Evolutionary conservation across 83 land plant genomes (phyloP).

Genomic region (Diphasiastrum complanatum): DNA sequence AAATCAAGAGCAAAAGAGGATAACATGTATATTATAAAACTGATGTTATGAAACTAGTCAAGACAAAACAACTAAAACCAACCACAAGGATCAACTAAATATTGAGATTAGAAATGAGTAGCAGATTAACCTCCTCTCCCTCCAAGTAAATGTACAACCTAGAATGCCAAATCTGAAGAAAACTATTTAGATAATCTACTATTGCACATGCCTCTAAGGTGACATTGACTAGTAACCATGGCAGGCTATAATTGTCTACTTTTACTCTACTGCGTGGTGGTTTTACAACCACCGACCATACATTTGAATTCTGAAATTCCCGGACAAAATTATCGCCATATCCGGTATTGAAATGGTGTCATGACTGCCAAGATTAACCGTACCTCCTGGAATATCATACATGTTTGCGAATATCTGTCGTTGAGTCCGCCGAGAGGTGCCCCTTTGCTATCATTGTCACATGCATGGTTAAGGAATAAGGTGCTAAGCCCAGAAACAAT

Average conservation of each 20-base stretch:
- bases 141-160: too few relatives aligned
- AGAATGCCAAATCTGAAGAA: too few relatives aligned
- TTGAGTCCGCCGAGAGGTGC: conserved; percentile 9
- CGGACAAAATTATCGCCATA: conserved; percentile 15
- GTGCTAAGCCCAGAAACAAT: conserved; percentile 21
- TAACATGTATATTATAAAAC: too few relatives aligned
- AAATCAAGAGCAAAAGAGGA: too few relatives aligned
- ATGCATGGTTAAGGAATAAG: conserved; percentile 13
- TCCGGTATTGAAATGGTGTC: conserved; percentile 4
- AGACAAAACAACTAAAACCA: too few relatives aligned
- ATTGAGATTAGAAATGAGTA: too few relatives aligned
- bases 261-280: background rate
- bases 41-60: too few relatives aligned
- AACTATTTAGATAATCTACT: too few relatives aligned
- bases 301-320: conserved; percentile 19
- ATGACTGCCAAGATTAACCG: conserved; percentile 5
- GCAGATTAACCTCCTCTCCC: too few relatives aligned
- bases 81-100: too few relatives aligned
- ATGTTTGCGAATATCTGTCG: conserved; percentile 1
- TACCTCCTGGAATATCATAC: conserved; percentile 26
- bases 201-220: too few relatives aligned
- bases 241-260: conserved; percentile 13
- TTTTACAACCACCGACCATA: conserved; percentile 8
- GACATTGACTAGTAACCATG: conserved; percentile 21
- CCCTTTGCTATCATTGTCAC: conserved; percentile 1